Conservation (phyloP, 2,329 filamentous ascomycete species). For the Lecanicillium sp. region DNA sequence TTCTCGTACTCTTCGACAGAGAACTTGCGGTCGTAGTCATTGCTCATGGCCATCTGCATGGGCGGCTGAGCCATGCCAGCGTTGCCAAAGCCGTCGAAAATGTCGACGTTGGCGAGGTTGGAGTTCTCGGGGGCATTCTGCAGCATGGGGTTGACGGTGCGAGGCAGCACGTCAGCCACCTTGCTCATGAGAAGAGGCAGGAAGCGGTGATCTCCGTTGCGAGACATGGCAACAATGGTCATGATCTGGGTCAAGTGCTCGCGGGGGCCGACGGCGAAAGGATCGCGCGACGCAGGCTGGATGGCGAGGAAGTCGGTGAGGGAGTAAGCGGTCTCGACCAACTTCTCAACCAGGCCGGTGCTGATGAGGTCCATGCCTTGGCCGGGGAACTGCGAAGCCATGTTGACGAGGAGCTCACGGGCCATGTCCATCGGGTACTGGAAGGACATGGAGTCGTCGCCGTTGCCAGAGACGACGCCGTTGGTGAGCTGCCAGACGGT, state of each 20-base stretch:
- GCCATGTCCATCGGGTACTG: constrained; percentile 57
- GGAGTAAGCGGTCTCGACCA: constrained; percentile 68
- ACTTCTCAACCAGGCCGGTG: constrained; percentile 69
- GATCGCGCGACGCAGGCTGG: constrained; percentile 50
- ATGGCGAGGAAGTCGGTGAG: constrained; percentile 66
- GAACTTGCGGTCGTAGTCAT: constrained; percentile 40
- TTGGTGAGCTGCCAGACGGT: constrained; percentile 57
- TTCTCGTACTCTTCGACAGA: constrained; percentile 34
- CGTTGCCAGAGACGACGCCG: constrained; percentile 34
- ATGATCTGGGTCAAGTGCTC: constrained; percentile 67
- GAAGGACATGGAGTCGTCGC: constrained; percentile 51
- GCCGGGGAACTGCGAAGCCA: constrained; percentile 65
- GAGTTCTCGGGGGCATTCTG: constrained; percentile 49
- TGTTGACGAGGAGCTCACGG: constrained; percentile 52
- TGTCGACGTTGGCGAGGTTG: constrained; percentile 47
- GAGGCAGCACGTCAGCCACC: constrained; percentile 63
- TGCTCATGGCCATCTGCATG: constrained; percentile 35
- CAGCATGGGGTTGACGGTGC: constrained; percentile 52
- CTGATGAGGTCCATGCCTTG: constrained; percentile 69
- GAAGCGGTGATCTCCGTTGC: constrained; percentile 70
- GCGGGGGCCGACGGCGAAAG: constrained; percentile 59
- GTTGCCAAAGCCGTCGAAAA: constrained; percentile 60
- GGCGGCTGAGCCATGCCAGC: constrained; percentile 50
- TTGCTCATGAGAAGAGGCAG: constrained; percentile 71
- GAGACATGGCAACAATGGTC: constrained; percentile 59